A percentile compares a stretch with the other conserved stretches of the same genome.
These are phyloP conservation scores for Mortierella sp. DNA, from an alignment of 371 early-diverging fungal species.

Conservation along the genomic window DNA sequence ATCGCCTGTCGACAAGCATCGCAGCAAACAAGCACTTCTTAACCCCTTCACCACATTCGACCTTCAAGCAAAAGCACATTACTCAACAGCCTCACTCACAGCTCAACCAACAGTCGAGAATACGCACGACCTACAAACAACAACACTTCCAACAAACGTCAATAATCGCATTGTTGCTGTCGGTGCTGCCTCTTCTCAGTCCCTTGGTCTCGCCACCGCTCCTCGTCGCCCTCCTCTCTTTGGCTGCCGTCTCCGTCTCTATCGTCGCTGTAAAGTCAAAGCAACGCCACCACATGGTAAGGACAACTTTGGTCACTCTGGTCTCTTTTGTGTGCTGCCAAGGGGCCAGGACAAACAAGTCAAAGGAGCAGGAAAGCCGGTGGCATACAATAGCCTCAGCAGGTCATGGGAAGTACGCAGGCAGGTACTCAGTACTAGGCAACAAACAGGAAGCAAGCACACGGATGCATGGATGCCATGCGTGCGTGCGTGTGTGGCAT, in stretches of 20 bases:
- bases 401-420: not conserved
- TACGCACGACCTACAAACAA: not conserved
- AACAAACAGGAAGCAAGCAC: not conserved
- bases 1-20: not conserved
- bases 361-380: not conserved
- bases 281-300: conserved; percentile 20
- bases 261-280: conserved; percentile 26
- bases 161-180: conserved; percentile 19
- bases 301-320: not conserved
- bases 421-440: not conserved
- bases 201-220: conserved; percentile 20
- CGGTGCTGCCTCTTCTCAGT: conserved; percentile 14
- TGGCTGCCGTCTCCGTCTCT: conserved; percentile 26
- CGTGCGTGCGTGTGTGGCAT: not conserved
- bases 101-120: not conserved
- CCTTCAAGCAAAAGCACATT: not conserved
- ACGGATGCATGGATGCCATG: not conserved
- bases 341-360: not conserved
- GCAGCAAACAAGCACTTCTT: not conserved
- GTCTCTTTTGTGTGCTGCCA: not conserved
- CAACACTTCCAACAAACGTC: not conserved
- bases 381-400: not conserved
- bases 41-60: not conserved
- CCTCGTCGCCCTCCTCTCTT: conserved; percentile 27
- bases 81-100: not conserved